Evolutionary conservation across 2,329 filamentous ascomycete genomes (phyloP).

Genomic region (Fusarium sp.): DNA sequence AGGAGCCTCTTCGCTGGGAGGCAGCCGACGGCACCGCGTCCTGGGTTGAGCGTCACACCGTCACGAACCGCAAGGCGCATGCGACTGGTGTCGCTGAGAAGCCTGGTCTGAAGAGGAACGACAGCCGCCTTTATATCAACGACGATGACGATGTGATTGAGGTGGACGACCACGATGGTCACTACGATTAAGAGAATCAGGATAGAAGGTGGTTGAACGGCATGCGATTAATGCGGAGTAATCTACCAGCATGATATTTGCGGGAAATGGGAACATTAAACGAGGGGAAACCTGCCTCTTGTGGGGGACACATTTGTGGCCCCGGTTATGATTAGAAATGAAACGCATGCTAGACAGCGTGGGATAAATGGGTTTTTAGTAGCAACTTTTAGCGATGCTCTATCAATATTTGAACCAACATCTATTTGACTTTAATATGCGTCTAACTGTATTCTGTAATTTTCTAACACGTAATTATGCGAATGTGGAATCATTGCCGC

Average conservation of each 20-base stretch:
- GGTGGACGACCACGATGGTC: constrained; percentile 44
- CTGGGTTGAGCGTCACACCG: constrained; percentile 57
- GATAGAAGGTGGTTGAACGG: neutral
- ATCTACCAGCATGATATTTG: neutral
- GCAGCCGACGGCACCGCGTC: constrained; percentile 54
- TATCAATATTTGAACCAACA: constrained; percentile 14
- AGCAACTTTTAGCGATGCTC: constrained; percentile 30
- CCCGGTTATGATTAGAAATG: neutral
- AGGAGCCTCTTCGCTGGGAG: constrained; percentile 55
- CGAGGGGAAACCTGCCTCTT: neutral
- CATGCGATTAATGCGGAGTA: constrained; percentile 33
- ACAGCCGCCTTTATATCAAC: constrained; percentile 48
- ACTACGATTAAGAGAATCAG: constrained; percentile 41
- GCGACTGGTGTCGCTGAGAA: constrained; percentile 14
- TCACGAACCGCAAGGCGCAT: constrained; percentile 43
- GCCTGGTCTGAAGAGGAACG: constrained; percentile 42
- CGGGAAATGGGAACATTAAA: neutral
- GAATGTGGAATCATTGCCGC: constrained; percentile 1
- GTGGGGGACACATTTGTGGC: neutral
- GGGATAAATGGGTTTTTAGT: constrained; percentile 8
- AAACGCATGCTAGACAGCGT: constrained; percentile 18
- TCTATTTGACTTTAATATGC: constrained; percentile 18
- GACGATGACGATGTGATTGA: constrained; percentile 50
- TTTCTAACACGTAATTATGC: constrained; percentile 1
- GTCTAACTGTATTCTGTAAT: neutral